Conservation (phyloP, 352 stramenopile genomes). For the Globisporangium echinulatum region DNA sequence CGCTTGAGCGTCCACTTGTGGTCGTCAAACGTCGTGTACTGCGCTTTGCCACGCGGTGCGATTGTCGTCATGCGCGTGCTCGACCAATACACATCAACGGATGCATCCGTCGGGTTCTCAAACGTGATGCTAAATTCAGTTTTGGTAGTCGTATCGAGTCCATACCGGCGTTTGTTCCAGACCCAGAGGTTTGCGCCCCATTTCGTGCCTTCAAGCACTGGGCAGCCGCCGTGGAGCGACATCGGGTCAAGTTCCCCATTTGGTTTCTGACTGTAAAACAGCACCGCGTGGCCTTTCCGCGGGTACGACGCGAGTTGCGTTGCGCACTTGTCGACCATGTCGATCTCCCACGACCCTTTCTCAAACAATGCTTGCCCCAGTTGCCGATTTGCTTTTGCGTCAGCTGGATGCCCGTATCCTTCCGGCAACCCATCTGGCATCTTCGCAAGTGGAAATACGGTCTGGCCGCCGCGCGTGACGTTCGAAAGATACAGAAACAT, state of each 20-base stretch:
- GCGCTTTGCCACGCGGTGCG: conserved; percentile 26
- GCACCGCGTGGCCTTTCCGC: conserved; percentile 88
- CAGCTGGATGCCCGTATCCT: conserved; percentile 43
- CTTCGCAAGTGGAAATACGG: conserved; percentile 68
- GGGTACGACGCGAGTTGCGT: conserved; percentile 75
- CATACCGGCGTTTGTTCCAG: conserved; percentile 90
- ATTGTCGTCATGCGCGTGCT: conserved; percentile 66
- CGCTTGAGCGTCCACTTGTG: conserved; percentile 71
- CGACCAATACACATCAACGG: conserved; percentile 62
- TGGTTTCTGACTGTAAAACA: conserved; percentile 97
- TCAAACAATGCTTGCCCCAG: conserved; percentile 55
- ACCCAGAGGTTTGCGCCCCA: conserved; percentile 97
- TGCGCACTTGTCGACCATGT: conserved; percentile 75
- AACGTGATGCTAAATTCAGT: conserved; percentile 56
- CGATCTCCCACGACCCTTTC: conserved; percentile 52
- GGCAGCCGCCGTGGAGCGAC: conserved; percentile 91
- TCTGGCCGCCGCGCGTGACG: conserved; percentile 72
- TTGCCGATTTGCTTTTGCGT: conserved; percentile 35
- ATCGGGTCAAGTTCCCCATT: conserved; percentile 88
- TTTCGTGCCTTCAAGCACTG: conserved; percentile 92
- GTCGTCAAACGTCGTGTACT: conserved; percentile 58
- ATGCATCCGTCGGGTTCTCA: conserved; percentile 48
- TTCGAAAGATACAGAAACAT: conserved; percentile 84
- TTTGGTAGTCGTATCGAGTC: conserved; percentile 27
- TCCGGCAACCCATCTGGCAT: conserved; percentile 64